Evolutionary conservation across 805 yeast genomes (phyloP), one percentile per base, ranked within the genome.

Genomic region (Millerozyma acaciae): DNA sequence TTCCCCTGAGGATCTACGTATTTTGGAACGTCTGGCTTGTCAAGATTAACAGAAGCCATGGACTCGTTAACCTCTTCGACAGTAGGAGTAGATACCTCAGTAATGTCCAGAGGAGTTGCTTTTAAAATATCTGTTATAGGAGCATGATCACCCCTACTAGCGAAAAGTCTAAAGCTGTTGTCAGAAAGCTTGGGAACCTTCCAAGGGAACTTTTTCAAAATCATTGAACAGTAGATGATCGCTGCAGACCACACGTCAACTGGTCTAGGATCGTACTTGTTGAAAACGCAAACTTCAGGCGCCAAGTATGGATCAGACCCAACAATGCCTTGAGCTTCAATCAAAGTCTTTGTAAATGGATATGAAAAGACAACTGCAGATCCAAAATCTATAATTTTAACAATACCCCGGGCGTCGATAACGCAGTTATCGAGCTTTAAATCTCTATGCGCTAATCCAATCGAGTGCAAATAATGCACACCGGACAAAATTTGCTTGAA

Each of bases 261-360:
- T 22, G 76, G 75, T 52, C 78, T 79, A 8, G 94, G 89, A 54
- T 84, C 87, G 52, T 83, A 84, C 32, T 67, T 62, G 41, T 62
- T 63, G 39, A 62, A 62, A 19, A 71, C 70, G 33, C 81, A 63
- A 12, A 83, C 89, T 57, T 84, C 95, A 1, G 95, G 94, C 1
- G 93, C 93, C 46, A 84, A 68, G 54, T 84, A 84, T 8, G 95
- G 95, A 58, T 84, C 95, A 10, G 86, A 78, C 8, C 95, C 95
- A 35, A 84, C 89, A 40, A 84, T 74, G 5, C 93, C 93, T 47
- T 76, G 86, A 6, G 84, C 76, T 50, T 68, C 67, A 10, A 76
- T 77, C 12, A 71, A 61, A 23, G 69, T 70, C 26, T 69, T 73
- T 46, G 78, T 84, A 51, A 74, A 80, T 4, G 93, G 93, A 49